Conservation (phyloP, 1,284 basidiomycete genomes). For the Tausonia pullulans region DNA sequence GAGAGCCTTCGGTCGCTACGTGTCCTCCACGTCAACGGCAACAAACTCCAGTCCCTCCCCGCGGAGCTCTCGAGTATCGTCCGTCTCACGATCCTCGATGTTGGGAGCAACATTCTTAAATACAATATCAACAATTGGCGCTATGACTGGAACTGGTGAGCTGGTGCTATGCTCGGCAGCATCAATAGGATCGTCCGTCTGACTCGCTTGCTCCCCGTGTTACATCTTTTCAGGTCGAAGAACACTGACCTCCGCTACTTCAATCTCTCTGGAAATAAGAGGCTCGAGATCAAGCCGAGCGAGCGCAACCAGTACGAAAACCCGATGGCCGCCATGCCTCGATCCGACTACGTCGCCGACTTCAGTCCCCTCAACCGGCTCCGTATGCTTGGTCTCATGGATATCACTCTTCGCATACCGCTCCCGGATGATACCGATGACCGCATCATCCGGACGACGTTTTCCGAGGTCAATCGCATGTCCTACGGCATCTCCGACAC, state of each 20-base stretch:
- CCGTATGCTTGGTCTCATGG: conserved; percentile 89
- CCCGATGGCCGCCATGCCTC: conserved; percentile 27
- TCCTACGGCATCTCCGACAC: conserved; percentile 94
- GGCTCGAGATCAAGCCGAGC: conserved; percentile 71
- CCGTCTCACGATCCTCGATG: conserved; percentile 74
- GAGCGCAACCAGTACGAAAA: conserved; percentile 35
- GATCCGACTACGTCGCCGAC: conserved; percentile 52
- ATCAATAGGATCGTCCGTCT: not conserved
- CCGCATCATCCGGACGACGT: conserved; percentile 81
- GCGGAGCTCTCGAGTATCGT: conserved; percentile 77
- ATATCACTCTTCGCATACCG: conserved; percentile 79
- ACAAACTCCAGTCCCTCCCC: conserved; percentile 84
- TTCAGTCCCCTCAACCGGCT: conserved; percentile 76
- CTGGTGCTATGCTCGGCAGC: not conserved
- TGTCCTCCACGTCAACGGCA: conserved; percentile 84
- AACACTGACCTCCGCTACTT: conserved; percentile 86
- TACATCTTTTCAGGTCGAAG: conserved; percentile 66
- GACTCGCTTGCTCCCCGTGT: conserved; percentile 5
- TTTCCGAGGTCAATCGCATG: conserved; percentile 84
- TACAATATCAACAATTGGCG: conserved; percentile 99
- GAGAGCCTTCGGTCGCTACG: conserved; percentile 54
- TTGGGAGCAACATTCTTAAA: conserved; percentile 86
- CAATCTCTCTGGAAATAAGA: conserved; percentile 76
- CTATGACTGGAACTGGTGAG: conserved; percentile 98
- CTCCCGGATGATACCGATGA: conserved; percentile 87